These are phyloP conservation scores for Nidularia pulvinata DNA, from an alignment of 768 basidiomycete genomes.

Conservation along the genomic window DNA sequence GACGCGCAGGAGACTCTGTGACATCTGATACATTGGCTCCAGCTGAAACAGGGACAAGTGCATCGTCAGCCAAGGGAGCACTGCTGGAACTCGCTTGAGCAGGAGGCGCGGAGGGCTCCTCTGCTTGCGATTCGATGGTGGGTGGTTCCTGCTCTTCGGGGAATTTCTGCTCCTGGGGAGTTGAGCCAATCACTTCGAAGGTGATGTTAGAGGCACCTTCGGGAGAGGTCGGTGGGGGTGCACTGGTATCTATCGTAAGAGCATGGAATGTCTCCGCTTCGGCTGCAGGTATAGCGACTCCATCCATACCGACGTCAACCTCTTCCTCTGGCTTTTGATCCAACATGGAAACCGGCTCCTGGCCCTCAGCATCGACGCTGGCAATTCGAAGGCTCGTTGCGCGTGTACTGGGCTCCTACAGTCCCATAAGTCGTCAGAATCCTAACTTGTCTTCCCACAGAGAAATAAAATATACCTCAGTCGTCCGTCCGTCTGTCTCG, in stretches of 20 bases:
- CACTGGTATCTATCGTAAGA: too few species aligned
- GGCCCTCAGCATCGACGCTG: conserved; percentile 7
- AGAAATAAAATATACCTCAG: conserved; percentile 21
- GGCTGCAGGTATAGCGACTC: too few species aligned
- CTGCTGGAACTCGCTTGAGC: background rate
- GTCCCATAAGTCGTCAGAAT: background rate
- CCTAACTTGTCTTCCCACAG: background rate
- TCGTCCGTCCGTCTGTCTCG: conserved; percentile 17
- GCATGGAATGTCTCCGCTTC: too few species aligned
- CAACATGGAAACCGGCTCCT: too few species aligned
- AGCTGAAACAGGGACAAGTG: conserved; percentile 39
- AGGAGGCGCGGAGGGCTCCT: background rate
- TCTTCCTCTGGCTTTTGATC: too few species aligned
- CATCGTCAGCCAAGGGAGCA: background rate
- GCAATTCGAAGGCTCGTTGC: conserved; percentile 8
- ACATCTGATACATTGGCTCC: conserved; percentile 38
- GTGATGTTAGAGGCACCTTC: background rate
- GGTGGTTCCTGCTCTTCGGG: too few species aligned
- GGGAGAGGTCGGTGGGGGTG: background rate
- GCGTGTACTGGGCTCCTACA: conserved; percentile 14
- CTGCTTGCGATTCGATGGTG: too few species aligned
- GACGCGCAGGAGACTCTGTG: conserved; percentile 11
- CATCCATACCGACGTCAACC: too few species aligned
- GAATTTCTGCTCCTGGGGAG: too few species aligned
- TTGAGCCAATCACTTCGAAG: too few species aligned